Conservation (phyloP, 1,139 yeast species). For the Kazachstania sp. region DNA sequence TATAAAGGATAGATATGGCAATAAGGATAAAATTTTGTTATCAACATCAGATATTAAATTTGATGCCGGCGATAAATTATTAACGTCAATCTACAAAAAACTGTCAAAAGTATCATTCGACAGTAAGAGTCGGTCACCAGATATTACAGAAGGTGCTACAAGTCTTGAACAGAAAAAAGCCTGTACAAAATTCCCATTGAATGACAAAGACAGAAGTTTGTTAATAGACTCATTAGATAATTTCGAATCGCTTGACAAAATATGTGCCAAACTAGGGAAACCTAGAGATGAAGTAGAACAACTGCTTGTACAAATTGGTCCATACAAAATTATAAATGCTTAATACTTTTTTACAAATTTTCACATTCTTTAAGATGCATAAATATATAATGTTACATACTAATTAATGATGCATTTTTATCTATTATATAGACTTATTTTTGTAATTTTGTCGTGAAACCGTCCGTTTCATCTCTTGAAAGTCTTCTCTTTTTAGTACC, state of each 20-base stretch:
- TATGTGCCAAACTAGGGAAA: conserved; percentile 59
- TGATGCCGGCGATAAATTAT: conserved; percentile 24
- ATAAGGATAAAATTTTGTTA: conserved; percentile 3
- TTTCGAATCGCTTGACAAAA: conserved; percentile 59
- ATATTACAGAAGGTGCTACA: not conserved
- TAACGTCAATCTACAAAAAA: conserved; percentile 25
- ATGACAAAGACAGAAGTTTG: conserved; percentile 32
- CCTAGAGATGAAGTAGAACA: conserved; percentile 49
- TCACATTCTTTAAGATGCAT: not conserved
- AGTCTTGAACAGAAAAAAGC: conserved; percentile 13
- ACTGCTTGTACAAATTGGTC: conserved; percentile 37
- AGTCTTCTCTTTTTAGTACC: conserved; percentile 1
- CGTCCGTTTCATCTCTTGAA: not conserved
- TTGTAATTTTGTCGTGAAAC: not conserved
- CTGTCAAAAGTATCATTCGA: conserved; percentile 25
- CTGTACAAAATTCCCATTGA: conserved; percentile 9
- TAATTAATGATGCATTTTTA: not conserved
- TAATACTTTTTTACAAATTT: conserved; percentile 9
- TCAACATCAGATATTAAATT: conserved; percentile 29
- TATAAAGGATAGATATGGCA: conserved; percentile 17
- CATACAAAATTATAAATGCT: conserved; percentile 32
- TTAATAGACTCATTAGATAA: conserved; percentile 45
- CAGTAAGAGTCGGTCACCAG: conserved; percentile 8
- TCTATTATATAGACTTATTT: not conserved
- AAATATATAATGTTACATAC: conserved; percentile 2